Percentiles rank a stretch among this genome's conserved stretches.
phyloP scores from a whole-genome alignment of 495 filamentous ascomycete genomes.

The Penicillium crystallinum region DNA sequence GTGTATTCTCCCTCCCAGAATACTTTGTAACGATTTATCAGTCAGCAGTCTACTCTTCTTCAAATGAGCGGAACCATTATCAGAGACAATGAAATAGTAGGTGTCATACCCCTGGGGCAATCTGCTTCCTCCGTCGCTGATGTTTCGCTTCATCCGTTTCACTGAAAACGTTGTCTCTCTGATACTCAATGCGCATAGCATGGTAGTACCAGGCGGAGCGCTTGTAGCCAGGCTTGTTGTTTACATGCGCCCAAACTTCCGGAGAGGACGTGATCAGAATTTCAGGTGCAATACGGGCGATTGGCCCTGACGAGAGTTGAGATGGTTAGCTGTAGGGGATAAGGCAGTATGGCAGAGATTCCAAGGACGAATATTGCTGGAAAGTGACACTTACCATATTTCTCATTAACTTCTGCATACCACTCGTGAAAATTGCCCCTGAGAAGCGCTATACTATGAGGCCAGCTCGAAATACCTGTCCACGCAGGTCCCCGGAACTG shows the following conservation, averaged over 20 bases:
- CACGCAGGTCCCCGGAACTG: too few relatives aligned
- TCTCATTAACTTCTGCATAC: slow-evolving; percentile 27
- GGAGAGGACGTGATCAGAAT: slow-evolving; percentile 25
- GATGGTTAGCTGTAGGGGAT: too few relatives aligned
- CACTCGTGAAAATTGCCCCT: slow-evolving; percentile 22
- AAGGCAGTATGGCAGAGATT: too few relatives aligned
- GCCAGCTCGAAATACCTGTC: slow-evolving; percentile 26
- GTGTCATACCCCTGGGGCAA: slow-evolving; percentile 22
- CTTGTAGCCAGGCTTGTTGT: slow-evolving; percentile 22
- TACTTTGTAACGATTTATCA: too few relatives aligned
- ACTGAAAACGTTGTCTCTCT: slow-evolving; percentile 2
- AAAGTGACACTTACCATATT: slow-evolving; percentile 21
- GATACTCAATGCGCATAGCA: slow-evolving; percentile 15
- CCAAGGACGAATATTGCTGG: too few relatives aligned
- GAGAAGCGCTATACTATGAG: slow-evolving; percentile 27
- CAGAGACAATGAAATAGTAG: neutral
- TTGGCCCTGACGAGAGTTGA: too few relatives aligned
- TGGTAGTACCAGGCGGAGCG: slow-evolving; percentile 26
- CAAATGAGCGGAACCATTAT: too few relatives aligned
- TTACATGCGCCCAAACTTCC: slow-evolving; percentile 23
- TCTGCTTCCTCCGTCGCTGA: slow-evolving; percentile 21
- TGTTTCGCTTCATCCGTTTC: slow-evolving; percentile 22
- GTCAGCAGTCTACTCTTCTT: too few relatives aligned
- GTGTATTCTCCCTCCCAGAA: too few relatives aligned
- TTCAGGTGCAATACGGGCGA: slow-evolving; percentile 10